These are phyloP conservation scores for Fusarium xyrophilum DNA, from an alignment of 2,329 filamentous ascomycete species.

Conservation along the genomic window DNA sequence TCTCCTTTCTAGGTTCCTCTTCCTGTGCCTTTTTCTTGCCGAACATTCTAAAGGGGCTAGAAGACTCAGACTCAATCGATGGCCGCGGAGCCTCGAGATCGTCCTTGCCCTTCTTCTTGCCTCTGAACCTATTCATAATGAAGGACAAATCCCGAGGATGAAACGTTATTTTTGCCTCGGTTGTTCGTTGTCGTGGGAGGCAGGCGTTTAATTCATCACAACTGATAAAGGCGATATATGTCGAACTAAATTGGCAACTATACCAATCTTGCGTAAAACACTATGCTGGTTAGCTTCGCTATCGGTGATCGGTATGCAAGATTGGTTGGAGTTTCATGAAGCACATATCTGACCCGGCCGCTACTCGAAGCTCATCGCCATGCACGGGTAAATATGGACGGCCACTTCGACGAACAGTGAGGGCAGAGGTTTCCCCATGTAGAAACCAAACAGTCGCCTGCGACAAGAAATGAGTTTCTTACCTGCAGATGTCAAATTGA, in stretches of 20 bases:
- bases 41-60: conserved; percentile 62
- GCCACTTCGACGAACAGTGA: background rate
- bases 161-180: conserved; percentile 5
- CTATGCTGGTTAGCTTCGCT: conserved; percentile 15
- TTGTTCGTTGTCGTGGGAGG: background rate
- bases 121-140: conserved; percentile 79
- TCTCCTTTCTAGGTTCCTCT: conserved; percentile 66
- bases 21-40: conserved; percentile 62
- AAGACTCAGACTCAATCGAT: conserved; percentile 63
- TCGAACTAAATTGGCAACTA: conserved; percentile 19
- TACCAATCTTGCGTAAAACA: conserved; percentile 22
- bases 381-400: background rate
- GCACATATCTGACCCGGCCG: background rate
- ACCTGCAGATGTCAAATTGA: conserved; percentile 26
- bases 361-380: background rate
- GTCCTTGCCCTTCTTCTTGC: conserved; percentile 73
- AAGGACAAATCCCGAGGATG: background rate
- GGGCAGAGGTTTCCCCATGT: background rate
- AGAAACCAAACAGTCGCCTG: background rate
- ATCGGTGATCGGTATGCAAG: background rate
- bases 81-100: conserved; percentile 54
- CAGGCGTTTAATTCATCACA: conserved; percentile 37
- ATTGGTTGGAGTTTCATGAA: background rate
- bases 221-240: background rate
- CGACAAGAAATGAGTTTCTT: conserved; percentile 6